phyloP scores from a whole-genome alignment of 495 filamentous ascomycete species.

The Trichoderma asperelloides region DNA sequence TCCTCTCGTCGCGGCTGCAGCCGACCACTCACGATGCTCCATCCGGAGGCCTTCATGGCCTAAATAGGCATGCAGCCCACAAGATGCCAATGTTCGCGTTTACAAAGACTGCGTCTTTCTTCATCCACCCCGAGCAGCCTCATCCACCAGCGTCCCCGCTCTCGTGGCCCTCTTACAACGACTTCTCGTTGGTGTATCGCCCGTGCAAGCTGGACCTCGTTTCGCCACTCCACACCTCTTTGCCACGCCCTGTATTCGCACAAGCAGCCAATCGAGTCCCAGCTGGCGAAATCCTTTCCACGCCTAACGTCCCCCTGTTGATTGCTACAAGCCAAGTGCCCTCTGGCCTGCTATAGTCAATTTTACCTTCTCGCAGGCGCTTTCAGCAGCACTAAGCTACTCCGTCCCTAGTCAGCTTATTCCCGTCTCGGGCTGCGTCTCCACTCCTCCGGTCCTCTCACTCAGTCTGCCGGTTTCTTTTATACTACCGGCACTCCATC shows the following conservation, averaged over 20 bases:
- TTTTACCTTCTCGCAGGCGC: neutral
- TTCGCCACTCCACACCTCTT: conserved; percentile 7
- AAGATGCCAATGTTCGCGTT: neutral
- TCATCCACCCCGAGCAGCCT: neutral
- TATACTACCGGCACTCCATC: conserved; percentile 8
- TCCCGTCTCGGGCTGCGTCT: conserved; percentile 2
- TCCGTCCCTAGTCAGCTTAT: conserved; percentile 5
- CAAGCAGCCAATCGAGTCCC: neutral
- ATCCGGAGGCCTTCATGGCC: conserved; percentile 4
- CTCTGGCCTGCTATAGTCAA: neutral
- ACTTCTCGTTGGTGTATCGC: neutral
- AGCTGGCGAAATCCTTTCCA: conserved; percentile 2
- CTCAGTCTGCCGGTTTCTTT: conserved; percentile 6
- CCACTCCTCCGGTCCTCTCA: conserved; percentile 7
- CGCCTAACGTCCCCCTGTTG: neutral
- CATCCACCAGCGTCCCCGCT: neutral
- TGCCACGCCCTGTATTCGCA: neutral
- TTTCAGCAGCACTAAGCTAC: conserved; percentile 2
- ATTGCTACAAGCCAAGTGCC: neutral
- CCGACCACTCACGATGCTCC: conserved; percentile 5
- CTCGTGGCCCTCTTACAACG: neutral
- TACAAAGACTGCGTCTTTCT: neutral
- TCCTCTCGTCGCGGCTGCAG: neutral
- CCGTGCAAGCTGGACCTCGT: neutral
- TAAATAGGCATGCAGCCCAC: neutral